Base-by-base conservation (phyloP, 345 rosid species). In the Gossypium ekmanianum region DNA sequence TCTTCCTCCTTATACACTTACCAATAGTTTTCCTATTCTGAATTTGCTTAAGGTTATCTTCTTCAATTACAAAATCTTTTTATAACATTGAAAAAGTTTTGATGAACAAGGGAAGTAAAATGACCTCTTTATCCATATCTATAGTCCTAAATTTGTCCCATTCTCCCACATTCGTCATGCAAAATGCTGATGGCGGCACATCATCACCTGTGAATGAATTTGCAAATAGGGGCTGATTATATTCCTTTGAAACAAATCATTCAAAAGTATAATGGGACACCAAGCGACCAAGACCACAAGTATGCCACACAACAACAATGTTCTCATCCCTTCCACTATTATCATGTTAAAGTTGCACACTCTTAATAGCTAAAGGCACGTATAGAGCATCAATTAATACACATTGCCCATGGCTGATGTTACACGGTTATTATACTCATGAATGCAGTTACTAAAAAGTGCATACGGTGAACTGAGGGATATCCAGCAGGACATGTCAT, bases 41-140 rank as follows among this genome's bases (percentile, higher is more conserved):
- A 71, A 67, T 43, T 12, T 55, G 51, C 47, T 61, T 13, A 45
- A 27, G 5, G 18, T 26, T 61, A 59, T 72, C 47, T 75, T 56
- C 61, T 62, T 44, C 61, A 62, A 71, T 24, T 48, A 50, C 57
- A 68, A 63, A 65, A 54, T 44, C 52, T 2, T 34, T 14, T 57
- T 47, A 22, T 77, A 73, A 76, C 3, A 56, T 12, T 17, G n/a
- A 57, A 74, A 75, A 57, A 11, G 75, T 2, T 56, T 26, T 72
- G 14, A 39, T 61, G 43, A 75, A 67, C 2, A 62, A 78, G 75
- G 75, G 62, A 68, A 81, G 74, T 5, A 80, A 68, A 77, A 65
- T 61, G 39, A 92, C 98, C 97, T 94, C 97, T 84, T 90, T 91
- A 85, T 94, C 98, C 98, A 94, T 94, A 87, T 94, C 98, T 83